These are phyloP conservation scores for Eutrema yunnanense DNA, from an alignment of 345 rosid genomes.

Conservation along the genomic window DNA sequence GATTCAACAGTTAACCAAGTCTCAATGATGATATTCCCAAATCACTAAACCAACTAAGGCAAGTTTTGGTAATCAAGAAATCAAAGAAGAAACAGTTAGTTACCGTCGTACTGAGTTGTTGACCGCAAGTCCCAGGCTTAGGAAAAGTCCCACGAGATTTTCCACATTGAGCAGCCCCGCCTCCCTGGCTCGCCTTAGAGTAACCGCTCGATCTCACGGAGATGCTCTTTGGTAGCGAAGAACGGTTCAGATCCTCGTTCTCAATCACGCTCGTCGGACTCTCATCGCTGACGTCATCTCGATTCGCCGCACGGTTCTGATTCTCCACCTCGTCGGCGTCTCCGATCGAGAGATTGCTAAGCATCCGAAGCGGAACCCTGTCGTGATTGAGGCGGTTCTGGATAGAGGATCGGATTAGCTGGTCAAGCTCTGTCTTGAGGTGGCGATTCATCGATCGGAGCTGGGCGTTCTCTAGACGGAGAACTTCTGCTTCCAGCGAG, in stretches of 20 bases:
- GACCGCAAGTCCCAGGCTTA: constrained; percentile 36
- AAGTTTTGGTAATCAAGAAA: neutral
- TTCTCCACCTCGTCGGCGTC: constrained; percentile 22
- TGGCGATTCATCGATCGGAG: constrained; percentile 57
- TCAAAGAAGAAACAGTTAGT: neutral
- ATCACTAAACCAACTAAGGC: neutral
- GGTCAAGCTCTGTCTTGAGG: constrained; percentile 32
- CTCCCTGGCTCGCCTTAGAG: constrained; percentile 33
- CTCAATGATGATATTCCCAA: neutral
- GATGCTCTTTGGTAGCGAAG: constrained; percentile 66
- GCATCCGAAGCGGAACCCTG: constrained; percentile 28
- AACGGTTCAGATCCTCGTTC: constrained; percentile 36
- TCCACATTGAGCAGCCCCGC: constrained; percentile 27
- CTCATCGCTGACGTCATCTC: constrained; percentile 30
- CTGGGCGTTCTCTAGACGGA: constrained; percentile 56
- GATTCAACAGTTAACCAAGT: neutral
- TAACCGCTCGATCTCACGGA: constrained; percentile 71
- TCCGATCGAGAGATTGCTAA: constrained; percentile 35
- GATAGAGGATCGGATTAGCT: constrained; percentile 44
- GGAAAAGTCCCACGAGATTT: constrained; percentile 32
- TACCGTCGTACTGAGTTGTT: constrained; percentile 26
- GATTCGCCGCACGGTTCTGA: constrained; percentile 23
- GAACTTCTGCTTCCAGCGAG: constrained; percentile 43
- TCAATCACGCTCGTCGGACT: constrained; percentile 42
- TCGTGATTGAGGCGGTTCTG: constrained; percentile 23